Percentiles rank a stretch among this genome's conserved stretches.
These are phyloP conservation scores for Amanita exitialis DNA, from an alignment of 768 basidiomycete genomes.

Conservation along the genomic window DNA sequence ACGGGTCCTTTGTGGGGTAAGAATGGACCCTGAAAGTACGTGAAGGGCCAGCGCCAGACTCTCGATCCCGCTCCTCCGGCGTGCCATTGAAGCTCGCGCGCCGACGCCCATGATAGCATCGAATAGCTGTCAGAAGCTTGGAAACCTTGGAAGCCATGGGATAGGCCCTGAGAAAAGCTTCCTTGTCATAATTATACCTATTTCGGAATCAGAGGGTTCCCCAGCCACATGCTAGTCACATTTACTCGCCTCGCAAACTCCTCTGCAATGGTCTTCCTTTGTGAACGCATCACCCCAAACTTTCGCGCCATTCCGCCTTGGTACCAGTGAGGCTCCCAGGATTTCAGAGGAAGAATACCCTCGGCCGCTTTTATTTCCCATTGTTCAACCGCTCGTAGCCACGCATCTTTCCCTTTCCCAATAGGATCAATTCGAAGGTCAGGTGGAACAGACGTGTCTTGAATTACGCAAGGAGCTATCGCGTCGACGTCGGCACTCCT, in stretches of 20 bases:
- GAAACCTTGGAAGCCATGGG: not conserved
- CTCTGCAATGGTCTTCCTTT: not conserved
- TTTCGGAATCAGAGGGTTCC: not conserved
- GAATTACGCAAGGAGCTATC: too few species aligned
- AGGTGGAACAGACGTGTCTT: too few species aligned
- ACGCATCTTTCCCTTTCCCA: not conserved
- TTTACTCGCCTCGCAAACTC: not conserved
- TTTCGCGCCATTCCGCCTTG: not conserved
- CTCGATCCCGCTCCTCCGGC: not conserved
- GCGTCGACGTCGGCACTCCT: too few species aligned
- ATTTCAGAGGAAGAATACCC: not conserved
- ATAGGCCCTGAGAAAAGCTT: not conserved
- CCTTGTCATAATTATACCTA: not conserved
- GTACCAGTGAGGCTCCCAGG: not conserved
- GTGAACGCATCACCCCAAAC: not conserved
- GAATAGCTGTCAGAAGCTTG: not conserved
- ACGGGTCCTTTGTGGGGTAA: too few species aligned
- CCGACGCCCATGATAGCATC: not conserved
- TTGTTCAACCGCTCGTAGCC: not conserved
- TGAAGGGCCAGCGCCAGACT: too few species aligned
- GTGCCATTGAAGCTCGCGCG: not conserved
- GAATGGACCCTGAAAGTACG: too few species aligned
- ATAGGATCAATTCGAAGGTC: not conserved
- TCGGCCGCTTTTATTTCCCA: not conserved
- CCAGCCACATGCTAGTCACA: not conserved